Evolutionary conservation across 2,329 filamentous ascomycete species (phyloP).

Genomic region (Simplicillium sp.): DNA sequence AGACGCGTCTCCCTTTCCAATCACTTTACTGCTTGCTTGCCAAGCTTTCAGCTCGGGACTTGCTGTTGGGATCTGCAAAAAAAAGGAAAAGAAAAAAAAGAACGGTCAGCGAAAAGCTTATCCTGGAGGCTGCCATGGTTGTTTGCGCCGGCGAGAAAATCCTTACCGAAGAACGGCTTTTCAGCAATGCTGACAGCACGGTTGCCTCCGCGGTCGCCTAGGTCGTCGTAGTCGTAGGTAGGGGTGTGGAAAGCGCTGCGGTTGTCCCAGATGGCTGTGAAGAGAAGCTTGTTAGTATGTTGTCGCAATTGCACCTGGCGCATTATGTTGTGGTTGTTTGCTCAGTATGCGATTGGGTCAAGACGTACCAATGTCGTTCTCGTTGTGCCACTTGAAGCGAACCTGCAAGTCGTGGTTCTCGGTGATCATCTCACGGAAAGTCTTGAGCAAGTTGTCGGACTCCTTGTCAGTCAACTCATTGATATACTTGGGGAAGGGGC

Average conservation of each 20-base stretch:
- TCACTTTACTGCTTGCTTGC: no score
- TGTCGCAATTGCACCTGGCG: not conserved
- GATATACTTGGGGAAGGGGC: conserved; percentile 39
- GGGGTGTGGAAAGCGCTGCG: conserved; percentile 45
- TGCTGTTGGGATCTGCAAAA: no score
- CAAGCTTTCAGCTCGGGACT: no score
- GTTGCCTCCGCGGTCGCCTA: conserved; percentile 37
- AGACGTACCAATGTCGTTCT: conserved; percentile 29
- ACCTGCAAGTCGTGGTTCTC: conserved; percentile 50
- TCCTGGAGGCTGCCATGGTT: no score
- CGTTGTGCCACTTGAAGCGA: conserved; percentile 30
- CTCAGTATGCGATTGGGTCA: no score
- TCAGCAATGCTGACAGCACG: conserved; percentile 44
- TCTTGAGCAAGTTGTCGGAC: conserved; percentile 36
- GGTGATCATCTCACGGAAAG: conserved; percentile 39
- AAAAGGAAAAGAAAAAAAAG: no score
- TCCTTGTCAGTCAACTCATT: conserved; percentile 39
- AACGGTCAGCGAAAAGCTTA: no score
- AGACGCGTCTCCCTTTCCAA: no score
- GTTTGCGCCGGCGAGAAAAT: no score
- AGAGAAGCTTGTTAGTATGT: not conserved
- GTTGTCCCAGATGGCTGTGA: conserved; percentile 47
- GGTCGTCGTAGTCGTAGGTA: conserved; percentile 38
- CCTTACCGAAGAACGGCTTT: conserved; percentile 35
- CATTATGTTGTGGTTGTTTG: no score